phyloP scores from a whole-genome alignment of 257 asterid species.

The Oldenlandia corymbosa region DNA sequence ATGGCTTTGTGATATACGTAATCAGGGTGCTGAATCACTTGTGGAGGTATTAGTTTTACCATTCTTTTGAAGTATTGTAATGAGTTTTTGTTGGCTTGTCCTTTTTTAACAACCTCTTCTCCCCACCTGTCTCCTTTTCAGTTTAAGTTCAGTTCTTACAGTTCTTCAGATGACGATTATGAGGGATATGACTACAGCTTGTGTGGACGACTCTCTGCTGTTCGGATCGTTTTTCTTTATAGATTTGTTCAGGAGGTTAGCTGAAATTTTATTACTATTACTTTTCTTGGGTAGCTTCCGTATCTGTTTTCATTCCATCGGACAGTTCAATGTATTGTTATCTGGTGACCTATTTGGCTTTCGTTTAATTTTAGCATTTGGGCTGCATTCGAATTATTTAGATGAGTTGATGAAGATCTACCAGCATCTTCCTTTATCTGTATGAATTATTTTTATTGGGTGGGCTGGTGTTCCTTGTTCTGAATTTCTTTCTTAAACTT shows the following conservation, averaged over 20 bases:
- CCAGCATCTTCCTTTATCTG: not conserved
- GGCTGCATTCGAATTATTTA: not conserved
- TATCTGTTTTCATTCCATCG: not conserved
- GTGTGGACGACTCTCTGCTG: conserved; percentile 91
- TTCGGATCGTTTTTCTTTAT: conserved; percentile 91
- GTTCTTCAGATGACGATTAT: conserved; percentile 78
- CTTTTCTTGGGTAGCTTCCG: not conserved
- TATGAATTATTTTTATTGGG: not conserved
- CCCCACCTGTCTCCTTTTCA: conserved; percentile 31
- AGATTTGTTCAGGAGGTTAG: conserved; percentile 94
- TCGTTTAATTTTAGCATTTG: not conserved
- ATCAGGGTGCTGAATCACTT: conserved; percentile 87
- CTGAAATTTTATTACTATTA: not conserved
- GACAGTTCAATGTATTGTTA: not conserved
- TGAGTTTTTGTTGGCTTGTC: not conserved
- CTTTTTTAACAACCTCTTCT: conserved; percentile 1
- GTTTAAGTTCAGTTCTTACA: conserved; percentile 82
- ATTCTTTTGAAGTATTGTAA: conserved; percentile 8
- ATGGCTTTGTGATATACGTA: conserved; percentile 96
- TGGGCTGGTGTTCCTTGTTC: conserved; percentile 1
- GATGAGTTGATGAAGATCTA: not conserved
- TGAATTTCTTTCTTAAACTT: not conserved
- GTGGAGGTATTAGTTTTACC: conserved; percentile 66
- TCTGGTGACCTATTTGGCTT: not conserved
- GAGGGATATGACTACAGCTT: conserved; percentile 92